Conservation (phyloP, 2,329 filamentous ascomycete species). For the Monilinia fructicola region DNA sequence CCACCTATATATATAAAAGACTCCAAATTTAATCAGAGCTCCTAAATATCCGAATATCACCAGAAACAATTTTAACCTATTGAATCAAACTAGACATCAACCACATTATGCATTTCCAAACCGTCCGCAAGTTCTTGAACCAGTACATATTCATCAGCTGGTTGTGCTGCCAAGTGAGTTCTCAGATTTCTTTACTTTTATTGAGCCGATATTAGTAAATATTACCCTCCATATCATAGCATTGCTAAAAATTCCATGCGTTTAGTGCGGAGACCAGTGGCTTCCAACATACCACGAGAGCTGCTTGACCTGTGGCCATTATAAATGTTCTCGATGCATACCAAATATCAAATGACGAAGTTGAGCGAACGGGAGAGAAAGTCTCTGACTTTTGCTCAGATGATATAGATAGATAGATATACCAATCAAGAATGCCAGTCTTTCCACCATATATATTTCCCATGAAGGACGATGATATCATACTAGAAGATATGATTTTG, state of each 20-base stretch:
- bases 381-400: background rate
- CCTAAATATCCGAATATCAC: background rate
- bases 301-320: background rate
- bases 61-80: background rate
- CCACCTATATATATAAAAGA: background rate
- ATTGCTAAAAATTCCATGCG: background rate
- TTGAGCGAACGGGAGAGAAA: no score
- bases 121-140: background rate
- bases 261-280: background rate
- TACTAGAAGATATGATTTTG: background rate
- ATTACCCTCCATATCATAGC: background rate
- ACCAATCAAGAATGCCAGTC: no score
- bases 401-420: background rate
- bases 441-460: background rate
- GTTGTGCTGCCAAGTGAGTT: constrained; percentile 3
- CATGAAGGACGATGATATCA: no score
- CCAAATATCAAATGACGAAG: background rate
- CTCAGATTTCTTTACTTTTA: background rate
- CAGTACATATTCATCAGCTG: constrained; percentile 10
- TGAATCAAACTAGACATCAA: background rate
- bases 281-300: background rate
- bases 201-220: background rate
- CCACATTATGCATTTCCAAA: background rate
- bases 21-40: background rate
- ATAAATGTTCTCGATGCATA: constrained; percentile 10